Evolutionary conservation across 1,284 basidiomycete species (phyloP).

Genomic region (Trichosporon faecale): DNA sequence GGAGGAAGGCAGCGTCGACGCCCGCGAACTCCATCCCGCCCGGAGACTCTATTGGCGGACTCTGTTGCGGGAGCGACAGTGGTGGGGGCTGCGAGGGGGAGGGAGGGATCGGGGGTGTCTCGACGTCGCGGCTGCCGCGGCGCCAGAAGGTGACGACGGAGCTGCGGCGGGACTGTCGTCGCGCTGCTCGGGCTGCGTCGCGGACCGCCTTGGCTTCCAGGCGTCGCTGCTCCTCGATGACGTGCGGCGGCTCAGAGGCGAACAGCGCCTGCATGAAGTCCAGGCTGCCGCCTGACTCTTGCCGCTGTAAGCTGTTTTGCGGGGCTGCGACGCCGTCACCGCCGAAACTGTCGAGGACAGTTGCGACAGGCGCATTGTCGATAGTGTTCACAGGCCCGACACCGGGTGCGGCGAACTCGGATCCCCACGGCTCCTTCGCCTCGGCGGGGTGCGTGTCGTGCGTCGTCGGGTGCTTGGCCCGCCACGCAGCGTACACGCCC

Average conservation of each 20-base stretch:
- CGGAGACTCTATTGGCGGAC: neutral
- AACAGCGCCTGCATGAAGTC: slow-evolving; percentile 22
- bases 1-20: slow-evolving; percentile 17
- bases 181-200: neutral
- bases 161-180: neutral
- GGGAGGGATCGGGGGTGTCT: neutral
- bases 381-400: no score
- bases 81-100: neutral
- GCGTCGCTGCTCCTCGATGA: slow-evolving; percentile 13
- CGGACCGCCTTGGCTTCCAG: neutral
- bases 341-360: neutral
- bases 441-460: neutral
- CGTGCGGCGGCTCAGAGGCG: slow-evolving; percentile 17
- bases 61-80: neutral
- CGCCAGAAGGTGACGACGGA: neutral
- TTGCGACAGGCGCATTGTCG: neutral
- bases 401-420: neutral
- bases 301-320: neutral
- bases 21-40: slow-evolving; percentile 18
- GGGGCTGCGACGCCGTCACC: neutral
- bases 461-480: slow-evolving; percentile 6
- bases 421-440: neutral
- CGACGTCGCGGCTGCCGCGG: slow-evolving; percentile 6
- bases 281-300: slow-evolving; percentile 15
- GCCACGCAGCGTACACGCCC: slow-evolving; percentile 16